Evolutionary conservation across 768 basidiomycete species (phyloP), one percentile per base, ranked within the genome.

Genomic region (Lactarius sp.): DNA sequence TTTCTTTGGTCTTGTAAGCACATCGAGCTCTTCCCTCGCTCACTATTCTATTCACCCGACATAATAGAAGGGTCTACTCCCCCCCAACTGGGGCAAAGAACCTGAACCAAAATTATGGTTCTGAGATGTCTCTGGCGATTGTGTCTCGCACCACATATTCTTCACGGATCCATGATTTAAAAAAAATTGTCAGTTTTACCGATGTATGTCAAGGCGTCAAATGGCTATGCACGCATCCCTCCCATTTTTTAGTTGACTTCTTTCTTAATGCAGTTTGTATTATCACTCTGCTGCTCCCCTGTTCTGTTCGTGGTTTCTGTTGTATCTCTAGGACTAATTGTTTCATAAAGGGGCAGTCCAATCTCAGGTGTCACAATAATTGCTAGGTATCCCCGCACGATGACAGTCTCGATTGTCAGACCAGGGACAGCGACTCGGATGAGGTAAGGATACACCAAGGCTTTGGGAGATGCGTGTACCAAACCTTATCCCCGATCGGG

Each of bases 91-190:
- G 64, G 64, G 64, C n/a, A 55, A 39, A 52, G 64, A 65, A 22
- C 53, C 64, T 8, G 64, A 65, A 34, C 64, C 64, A 44, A 60
- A 60, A 46, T 34, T 65, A 44, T 65, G 64, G 64, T 65, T 60
- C 54, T 65, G 47, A 54, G 33, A 47, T 18, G 18, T 12, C n/a
- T 44, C 51, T 4, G 41, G 20, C 16, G 31, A 41, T 31, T 0
- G 18, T 31, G 47, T 33, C 12, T n/a, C 18, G 10, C 13, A 3
- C 39, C 5, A 33, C 16, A 41, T n/a, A n/a, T n/a, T 49, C 5
- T 41, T 13, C 37, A 7, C 6, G 3, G 18, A 39, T 14, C 42
- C 27, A 47, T 33, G 18, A 4, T 12, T 27, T 27, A n/a, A 12
- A 27, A 46, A 20, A 14, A 47, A 27, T 49, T 22, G 22, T 10